A percentile compares a stretch with the other conserved stretches of the same genome.
Evolutionary conservation across 352 stramenopile species (phyloP).

Genomic region (Phytophthora fragariae): DNA sequence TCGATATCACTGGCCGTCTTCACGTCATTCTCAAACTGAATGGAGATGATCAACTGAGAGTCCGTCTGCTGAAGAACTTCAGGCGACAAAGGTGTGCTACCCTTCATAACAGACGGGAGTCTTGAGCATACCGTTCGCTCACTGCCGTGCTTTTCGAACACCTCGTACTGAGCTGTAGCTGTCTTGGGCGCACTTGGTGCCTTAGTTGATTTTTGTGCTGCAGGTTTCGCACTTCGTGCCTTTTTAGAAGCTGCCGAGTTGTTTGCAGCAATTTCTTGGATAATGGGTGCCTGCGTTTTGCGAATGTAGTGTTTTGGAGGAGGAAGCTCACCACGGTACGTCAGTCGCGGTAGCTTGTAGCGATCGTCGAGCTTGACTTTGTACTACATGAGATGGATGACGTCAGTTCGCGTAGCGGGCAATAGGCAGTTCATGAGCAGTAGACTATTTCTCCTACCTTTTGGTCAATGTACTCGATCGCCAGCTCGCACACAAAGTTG

Average conservation of each 20-base stretch:
- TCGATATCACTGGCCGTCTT: constrained; percentile 40
- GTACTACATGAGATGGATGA: constrained; percentile 48
- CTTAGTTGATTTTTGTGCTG: constrained; percentile 7
- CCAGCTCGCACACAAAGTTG: constrained; percentile 86
- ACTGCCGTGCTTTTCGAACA: constrained; percentile 47
- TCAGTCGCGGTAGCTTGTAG: constrained; percentile 81
- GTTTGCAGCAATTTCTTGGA: constrained; percentile 63
- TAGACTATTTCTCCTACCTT: constrained; percentile 48
- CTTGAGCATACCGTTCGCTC: constrained; percentile 42
- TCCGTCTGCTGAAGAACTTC: constrained; percentile 48
- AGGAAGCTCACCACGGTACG: constrained; percentile 68
- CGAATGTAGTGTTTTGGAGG: constrained; percentile 84
- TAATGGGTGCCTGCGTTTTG: constrained; percentile 71
- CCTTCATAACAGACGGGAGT: constrained; percentile 39
- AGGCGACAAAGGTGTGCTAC: constrained; percentile 52
- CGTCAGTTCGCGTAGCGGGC: not conserved
- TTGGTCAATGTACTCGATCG: constrained; percentile 84
- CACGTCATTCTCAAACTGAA: constrained; percentile 56
- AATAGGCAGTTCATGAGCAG: not conserved
- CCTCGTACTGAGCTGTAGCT: constrained; percentile 41
- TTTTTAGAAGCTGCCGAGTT: constrained; percentile 20
- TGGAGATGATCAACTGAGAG: constrained; percentile 40
- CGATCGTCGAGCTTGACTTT: constrained; percentile 78
- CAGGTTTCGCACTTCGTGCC: constrained; percentile 13
- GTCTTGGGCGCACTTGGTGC: constrained; percentile 30